These are phyloP conservation scores for Umbelopsis sp. DNA, from an alignment of 192 early-diverging fungal species.

Conservation along the genomic window DNA sequence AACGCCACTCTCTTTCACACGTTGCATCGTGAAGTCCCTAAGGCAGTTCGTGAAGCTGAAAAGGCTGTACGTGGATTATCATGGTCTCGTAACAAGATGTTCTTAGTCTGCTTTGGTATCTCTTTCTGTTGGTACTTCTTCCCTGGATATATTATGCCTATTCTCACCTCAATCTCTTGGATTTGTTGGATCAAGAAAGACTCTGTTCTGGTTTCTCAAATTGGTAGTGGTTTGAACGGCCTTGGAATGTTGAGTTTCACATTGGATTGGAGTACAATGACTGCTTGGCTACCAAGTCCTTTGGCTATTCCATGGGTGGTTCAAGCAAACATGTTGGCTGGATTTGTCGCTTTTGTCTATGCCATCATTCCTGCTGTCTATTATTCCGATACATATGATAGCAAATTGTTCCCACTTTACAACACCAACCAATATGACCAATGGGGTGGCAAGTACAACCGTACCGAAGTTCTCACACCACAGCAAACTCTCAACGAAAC, in stretches of 20 bases:
- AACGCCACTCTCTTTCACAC: constrained; percentile 53
- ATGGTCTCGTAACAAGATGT: constrained; percentile 45
- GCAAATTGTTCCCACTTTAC: constrained; percentile 64
- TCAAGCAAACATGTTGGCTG: constrained; percentile 70
- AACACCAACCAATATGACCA: constrained; percentile 62
- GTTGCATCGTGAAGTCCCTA: constrained; percentile 35
- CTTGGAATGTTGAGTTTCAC: constrained; percentile 72
- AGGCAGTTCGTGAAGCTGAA: constrained; percentile 30
- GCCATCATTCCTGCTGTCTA: constrained; percentile 72
- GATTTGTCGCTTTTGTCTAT: constrained; percentile 77
- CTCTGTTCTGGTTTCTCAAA: constrained; percentile 48
- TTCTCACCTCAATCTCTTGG: constrained; percentile 63
- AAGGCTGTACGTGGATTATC: constrained; percentile 24
- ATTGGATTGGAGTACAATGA: constrained; percentile 75
- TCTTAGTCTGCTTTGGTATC: constrained; percentile 40
- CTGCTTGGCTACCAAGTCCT: constrained; percentile 58
- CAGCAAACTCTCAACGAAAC: constrained; percentile 53
- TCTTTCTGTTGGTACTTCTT: constrained; percentile 61
- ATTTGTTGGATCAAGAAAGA: constrained; percentile 62
- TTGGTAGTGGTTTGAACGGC: constrained; percentile 61
- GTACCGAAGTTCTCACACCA: constrained; percentile 54
- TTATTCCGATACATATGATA: constrained; percentile 60
- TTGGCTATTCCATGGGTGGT: constrained; percentile 76
- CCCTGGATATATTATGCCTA: constrained; percentile 69
- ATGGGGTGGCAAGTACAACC: constrained; percentile 57